Percentiles rank a stretch among this genome's conserved stretches.
Conservation (phyloP, 768 basidiomycete genomes). For the Tephrocybe sp. region DNA sequence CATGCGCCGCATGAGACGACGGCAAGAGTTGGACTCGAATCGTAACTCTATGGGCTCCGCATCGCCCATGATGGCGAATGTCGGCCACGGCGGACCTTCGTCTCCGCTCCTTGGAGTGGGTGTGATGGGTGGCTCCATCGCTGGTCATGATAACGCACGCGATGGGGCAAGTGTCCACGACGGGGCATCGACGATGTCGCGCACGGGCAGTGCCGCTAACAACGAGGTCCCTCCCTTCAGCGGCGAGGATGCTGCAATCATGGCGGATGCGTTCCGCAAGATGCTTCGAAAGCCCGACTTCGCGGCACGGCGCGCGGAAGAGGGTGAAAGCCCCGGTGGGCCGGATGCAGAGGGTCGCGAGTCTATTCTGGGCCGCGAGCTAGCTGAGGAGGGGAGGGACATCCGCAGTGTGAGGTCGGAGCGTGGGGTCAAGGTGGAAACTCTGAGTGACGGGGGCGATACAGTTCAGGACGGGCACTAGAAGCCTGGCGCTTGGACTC, state of each 20-base stretch:
- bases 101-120: constrained; percentile 33
- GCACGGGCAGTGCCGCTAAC: constrained; percentile 58
- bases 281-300: constrained; percentile 90
- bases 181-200: constrained; percentile 72
- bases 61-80: constrained; percentile 81
- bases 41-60: constrained; percentile 78
- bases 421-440: constrained; percentile 78
- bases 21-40: constrained; percentile 45
- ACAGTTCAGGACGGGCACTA: constrained; percentile 45
- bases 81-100: constrained; percentile 36
- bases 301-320: constrained; percentile 65
- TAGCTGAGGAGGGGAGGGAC: constrained; percentile 89
- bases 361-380: constrained; percentile 63
- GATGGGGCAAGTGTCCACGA: constrained; percentile 52
- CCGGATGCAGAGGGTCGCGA: constrained; percentile 44
- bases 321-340: constrained; percentile 62
- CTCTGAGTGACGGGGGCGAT: constrained; percentile 54
- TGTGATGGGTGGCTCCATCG: constrained; percentile 29
- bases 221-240: constrained; percentile 73
- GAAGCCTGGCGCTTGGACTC: constrained; percentile 10
- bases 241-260: constrained; percentile 85
- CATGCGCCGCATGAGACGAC: constrained; percentile 63
- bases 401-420: constrained; percentile 81
- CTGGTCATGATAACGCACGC: constrained; percentile 19
- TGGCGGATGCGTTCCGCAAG: constrained; percentile 90